These are phyloP conservation scores for Pichia sp. DNA, from an alignment of 1,139 yeast species.

Conservation along the genomic window DNA sequence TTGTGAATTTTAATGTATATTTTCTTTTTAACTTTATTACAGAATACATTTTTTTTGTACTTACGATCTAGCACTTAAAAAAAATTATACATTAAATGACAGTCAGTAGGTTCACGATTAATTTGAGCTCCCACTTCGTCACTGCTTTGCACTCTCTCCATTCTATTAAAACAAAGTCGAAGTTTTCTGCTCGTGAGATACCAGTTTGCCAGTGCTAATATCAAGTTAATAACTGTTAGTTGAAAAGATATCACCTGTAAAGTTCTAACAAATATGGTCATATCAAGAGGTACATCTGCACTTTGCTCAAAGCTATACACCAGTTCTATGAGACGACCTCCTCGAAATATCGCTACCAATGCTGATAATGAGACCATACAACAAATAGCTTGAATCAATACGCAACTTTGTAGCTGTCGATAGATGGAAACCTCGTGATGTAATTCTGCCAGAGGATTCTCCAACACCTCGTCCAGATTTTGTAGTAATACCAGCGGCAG, in stretches of 20 bases:
- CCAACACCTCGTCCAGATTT: slow-evolving; percentile 20
- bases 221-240: slow-evolving; percentile 14
- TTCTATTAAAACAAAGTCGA: slow-evolving; percentile 19
- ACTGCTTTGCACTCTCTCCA: slow-evolving; percentile 16
- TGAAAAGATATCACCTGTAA: slow-evolving; percentile 17
- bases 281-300: slow-evolving; percentile 14
- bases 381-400: slow-evolving; percentile 17
- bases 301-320: background rate
- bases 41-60: no score
- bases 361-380: slow-evolving; percentile 19
- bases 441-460: slow-evolving; percentile 21
- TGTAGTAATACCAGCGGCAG: slow-evolving; percentile 21
- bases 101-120: background rate
- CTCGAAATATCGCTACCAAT: slow-evolving; percentile 12
- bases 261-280: slow-evolving; percentile 15
- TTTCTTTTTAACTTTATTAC: no score
- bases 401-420: slow-evolving; percentile 17
- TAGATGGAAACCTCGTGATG: slow-evolving; percentile 19
- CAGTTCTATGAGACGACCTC: slow-evolving; percentile 9
- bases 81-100: background rate
- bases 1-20: no score
- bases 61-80: background rate
- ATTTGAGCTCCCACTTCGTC: slow-evolving; percentile 9
- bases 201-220: slow-evolving; percentile 20
- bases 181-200: slow-evolving; percentile 20